Evolutionary conservation across 1,139 yeast genomes (phyloP).

Genomic region (Hyphopichia pseudoburtonii): DNA sequence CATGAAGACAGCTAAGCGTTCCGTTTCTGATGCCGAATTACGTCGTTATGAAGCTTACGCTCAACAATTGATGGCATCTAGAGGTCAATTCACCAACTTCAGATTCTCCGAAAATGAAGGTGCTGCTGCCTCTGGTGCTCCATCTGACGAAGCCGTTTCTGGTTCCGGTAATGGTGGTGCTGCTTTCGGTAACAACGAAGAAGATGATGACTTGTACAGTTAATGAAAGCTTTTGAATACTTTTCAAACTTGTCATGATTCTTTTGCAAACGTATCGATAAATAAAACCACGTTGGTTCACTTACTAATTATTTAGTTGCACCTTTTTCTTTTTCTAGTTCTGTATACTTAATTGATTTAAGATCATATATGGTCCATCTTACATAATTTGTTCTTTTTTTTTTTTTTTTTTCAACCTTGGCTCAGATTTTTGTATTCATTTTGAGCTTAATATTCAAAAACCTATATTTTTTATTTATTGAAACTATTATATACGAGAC

Average conservation of each 20-base stretch:
- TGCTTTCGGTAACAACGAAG: conserved; percentile 71
- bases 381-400: background rate
- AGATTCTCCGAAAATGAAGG: conserved; percentile 60
- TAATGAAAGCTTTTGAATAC: too few species aligned
- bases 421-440: background rate
- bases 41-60: conserved; percentile 99
- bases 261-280: too few species aligned
- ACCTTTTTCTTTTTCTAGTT: too few species aligned
- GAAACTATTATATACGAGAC: too few species aligned
- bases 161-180: conserved; percentile 21
- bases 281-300: too few species aligned
- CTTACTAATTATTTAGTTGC: too few species aligned
- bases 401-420: too few species aligned
- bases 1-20: conserved; percentile 97
- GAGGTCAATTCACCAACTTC: conserved; percentile 85
- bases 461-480: background rate
- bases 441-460: background rate
- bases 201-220: conserved; percentile 92
- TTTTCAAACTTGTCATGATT: too few species aligned
- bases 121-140: conserved; percentile 33
- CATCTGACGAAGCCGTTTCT: conserved; percentile 14
- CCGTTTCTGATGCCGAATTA: conserved; percentile 94
- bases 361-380: too few species aligned
- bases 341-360: too few species aligned
- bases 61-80: conserved; percentile 91